Evolutionary conservation across 805 yeast genomes (phyloP).

Genomic region (Cyberlindnera bimundalis): DNA sequence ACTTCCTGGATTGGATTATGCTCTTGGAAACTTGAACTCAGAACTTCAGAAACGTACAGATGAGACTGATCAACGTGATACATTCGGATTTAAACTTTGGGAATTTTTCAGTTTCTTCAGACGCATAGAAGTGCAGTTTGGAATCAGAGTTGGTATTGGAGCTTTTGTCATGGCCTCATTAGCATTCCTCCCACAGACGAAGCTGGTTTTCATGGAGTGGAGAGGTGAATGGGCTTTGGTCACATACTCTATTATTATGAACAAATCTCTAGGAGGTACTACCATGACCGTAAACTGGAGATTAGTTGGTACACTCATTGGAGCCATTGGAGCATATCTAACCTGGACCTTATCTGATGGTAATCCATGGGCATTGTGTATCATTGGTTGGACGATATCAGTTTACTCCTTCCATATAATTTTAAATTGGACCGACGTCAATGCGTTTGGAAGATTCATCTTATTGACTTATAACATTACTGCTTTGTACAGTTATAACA

Average conservation of each 20-base stretch:
- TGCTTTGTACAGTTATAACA: conserved; percentile 68
- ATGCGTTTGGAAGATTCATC: conserved; percentile 65
- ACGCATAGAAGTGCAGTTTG: conserved; percentile 71
- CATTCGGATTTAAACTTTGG: conserved; percentile 43
- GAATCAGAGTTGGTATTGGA: conserved; percentile 76
- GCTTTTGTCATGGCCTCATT: conserved; percentile 61
- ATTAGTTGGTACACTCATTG: conserved; percentile 70
- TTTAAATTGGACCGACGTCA: conserved; percentile 58
- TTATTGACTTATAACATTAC: conserved; percentile 75
- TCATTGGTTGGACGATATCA: conserved; percentile 40
- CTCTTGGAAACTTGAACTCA: conserved; percentile 15
- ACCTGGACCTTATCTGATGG: conserved; percentile 61
- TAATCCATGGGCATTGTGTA: conserved; percentile 48
- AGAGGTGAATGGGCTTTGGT: conserved; percentile 83
- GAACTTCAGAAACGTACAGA: conserved; percentile 27
- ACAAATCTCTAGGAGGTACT: conserved; percentile 81
- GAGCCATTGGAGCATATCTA: conserved; percentile 58
- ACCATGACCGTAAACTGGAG: conserved; percentile 74
- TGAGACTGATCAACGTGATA: conserved; percentile 13
- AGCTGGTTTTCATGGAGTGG: conserved; percentile 57
- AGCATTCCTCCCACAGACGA: conserved; percentile 60
- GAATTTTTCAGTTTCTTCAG: conserved; percentile 47
- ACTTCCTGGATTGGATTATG: conserved; percentile 17
- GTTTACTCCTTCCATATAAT: conserved; percentile 50
- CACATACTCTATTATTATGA: conserved; percentile 82